Conservation (phyloP, 352 stramenopile species). For the Phytophthora multivora region DNA sequence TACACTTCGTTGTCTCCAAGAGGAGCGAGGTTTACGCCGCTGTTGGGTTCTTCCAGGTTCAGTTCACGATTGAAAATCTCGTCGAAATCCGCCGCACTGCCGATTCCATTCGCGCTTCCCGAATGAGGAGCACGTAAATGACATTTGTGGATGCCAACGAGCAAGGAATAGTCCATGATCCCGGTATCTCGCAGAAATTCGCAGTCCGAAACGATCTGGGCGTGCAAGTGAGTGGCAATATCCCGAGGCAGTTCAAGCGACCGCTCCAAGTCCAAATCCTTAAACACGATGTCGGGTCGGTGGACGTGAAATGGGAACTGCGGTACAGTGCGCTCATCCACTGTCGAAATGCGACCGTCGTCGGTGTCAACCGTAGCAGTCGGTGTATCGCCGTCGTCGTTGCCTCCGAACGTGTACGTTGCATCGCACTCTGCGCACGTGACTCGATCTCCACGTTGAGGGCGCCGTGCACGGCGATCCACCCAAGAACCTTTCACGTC, state of each 20-base stretch:
- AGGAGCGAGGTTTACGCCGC: constrained; percentile 33
- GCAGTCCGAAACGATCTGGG: constrained; percentile 57
- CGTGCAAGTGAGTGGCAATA: constrained; percentile 44
- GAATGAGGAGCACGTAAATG: constrained; percentile 33
- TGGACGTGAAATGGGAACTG: constrained; percentile 51
- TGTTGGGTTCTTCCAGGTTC: constrained; percentile 19
- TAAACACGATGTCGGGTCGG: constrained; percentile 70
- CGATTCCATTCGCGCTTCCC: constrained; percentile 2
- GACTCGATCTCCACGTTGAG: constrained; percentile 55
- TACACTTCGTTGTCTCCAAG: constrained; percentile 61
- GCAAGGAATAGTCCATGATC: constrained; percentile 84
- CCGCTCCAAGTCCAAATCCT: constrained; percentile 67
- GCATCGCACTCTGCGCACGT: constrained; percentile 75
- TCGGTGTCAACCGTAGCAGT: constrained; percentile 12
- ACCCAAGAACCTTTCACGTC: constrained; percentile 82
- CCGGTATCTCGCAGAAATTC: constrained; percentile 72
- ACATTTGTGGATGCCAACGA: constrained; percentile 75
- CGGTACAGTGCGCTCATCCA: constrained; percentile 16
- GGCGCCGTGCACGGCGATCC: constrained; percentile 54
- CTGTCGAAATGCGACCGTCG: constrained; percentile 3
- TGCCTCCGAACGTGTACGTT: constrained; percentile 47
- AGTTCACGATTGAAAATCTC: constrained; percentile 26
- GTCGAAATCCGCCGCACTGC: constrained; percentile 14
- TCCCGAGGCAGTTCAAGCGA: constrained; percentile 42
- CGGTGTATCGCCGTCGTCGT: constrained; percentile 33